phyloP scores from a whole-genome alignment of 2,329 filamentous ascomycete genomes.

The Whalleya microplaca region DNA sequence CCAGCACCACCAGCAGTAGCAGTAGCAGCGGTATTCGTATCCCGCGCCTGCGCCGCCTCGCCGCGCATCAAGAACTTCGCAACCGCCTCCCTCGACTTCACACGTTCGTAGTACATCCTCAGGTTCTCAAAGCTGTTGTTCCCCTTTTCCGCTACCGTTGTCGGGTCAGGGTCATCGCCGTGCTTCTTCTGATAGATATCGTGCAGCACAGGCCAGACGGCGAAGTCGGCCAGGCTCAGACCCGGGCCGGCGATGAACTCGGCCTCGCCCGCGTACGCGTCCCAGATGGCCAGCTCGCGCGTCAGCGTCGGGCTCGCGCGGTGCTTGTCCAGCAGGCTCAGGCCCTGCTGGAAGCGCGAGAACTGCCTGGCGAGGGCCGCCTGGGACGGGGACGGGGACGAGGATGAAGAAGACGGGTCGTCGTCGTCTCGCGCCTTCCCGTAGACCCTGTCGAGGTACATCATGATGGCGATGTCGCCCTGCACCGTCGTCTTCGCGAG shows the following conservation, averaged over 20 bases:
- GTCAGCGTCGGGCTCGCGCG: constrained; percentile 30
- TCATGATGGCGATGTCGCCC: constrained; percentile 57
- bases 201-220: constrained; percentile 59
- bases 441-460: constrained; percentile 63
- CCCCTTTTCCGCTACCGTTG: neutral
- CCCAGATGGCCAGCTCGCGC: constrained; percentile 46
- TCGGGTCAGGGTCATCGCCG: neutral
- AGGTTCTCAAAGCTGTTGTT: constrained; percentile 45
- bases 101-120: constrained; percentile 41
- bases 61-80: constrained; percentile 10
- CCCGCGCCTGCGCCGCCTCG: neutral
- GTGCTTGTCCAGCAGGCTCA: constrained; percentile 45
- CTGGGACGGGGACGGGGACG: constrained; percentile 17
- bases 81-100: constrained; percentile 24
- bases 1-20: neutral
- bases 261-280: constrained; percentile 41
- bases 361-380: constrained; percentile 42
- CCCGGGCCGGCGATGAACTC: constrained; percentile 52
- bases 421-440: constrained; percentile 33
- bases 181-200: constrained; percentile 36
- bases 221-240: constrained; percentile 55
- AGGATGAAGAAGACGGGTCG: no score
- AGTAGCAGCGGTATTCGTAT: neutral
- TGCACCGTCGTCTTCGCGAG: constrained; percentile 48
- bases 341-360: constrained; percentile 47